Conservation (phyloP, 2,329 filamentous ascomycete species). For the Chaetothyriales sp. region DNA sequence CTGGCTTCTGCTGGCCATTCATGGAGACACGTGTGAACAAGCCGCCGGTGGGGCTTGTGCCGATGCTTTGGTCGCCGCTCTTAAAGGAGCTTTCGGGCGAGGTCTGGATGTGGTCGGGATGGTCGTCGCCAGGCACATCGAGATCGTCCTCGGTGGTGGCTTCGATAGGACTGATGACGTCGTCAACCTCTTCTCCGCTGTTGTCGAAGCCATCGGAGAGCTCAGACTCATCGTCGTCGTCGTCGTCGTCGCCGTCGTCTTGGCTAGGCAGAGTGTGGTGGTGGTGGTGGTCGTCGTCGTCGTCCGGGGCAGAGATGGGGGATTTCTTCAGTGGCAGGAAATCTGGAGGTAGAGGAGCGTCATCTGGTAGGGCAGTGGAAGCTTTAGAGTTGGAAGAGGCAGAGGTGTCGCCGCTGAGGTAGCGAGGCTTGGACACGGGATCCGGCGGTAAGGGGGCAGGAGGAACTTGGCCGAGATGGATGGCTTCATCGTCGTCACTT, state of each 20-base stretch:
- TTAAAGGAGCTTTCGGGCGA: slow-evolving; percentile 35
- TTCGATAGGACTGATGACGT: slow-evolving; percentile 25
- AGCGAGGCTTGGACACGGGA: slow-evolving; percentile 32
- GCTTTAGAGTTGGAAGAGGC: slow-evolving; percentile 21
- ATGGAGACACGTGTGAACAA: slow-evolving; percentile 27
- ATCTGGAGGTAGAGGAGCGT: slow-evolving; percentile 22
- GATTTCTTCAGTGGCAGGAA: slow-evolving; percentile 18
- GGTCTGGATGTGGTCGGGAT: slow-evolving; percentile 25
- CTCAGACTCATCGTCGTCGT: slow-evolving; percentile 6
- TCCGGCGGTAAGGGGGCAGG: slow-evolving; percentile 35
- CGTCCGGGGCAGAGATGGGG: slow-evolving; percentile 3
- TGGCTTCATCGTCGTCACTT: slow-evolving; percentile 18
- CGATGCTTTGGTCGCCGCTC: slow-evolving; percentile 24
- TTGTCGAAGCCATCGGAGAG: slow-evolving; percentile 26
- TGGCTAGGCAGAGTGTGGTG: slow-evolving; percentile 6
- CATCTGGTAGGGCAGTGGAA: slow-evolving; percentile 10
- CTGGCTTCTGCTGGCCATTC: slow-evolving; percentile 19
- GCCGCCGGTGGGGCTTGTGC: slow-evolving; percentile 26
- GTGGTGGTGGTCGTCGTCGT: too few relatives aligned
- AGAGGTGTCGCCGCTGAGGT: slow-evolving; percentile 36
- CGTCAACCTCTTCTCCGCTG: slow-evolving; percentile 34
- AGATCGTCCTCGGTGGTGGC: slow-evolving; percentile 7
- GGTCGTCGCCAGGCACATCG: slow-evolving; percentile 13
- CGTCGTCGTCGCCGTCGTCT: too few relatives aligned
- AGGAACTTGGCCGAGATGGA: slow-evolving; percentile 21